Conservation (phyloP, 1,139 yeast species). For the Neolecta irregularis region DNA sequence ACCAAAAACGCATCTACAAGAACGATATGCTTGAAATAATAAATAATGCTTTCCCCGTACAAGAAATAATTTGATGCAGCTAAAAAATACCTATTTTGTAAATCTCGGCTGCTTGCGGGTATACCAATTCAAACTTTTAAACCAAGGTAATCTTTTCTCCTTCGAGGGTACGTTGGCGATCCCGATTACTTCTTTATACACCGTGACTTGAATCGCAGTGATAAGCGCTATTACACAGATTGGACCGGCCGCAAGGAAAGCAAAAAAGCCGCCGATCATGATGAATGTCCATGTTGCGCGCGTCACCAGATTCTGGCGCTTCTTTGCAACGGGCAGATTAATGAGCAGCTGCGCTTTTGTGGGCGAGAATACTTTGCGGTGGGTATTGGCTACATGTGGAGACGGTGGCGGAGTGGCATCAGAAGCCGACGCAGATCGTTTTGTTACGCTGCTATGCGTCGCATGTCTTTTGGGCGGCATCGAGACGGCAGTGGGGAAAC, state of each 20-base stretch:
- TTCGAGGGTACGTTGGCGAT: slow-evolving; percentile 71
- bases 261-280: slow-evolving; percentile 65
- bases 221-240: slow-evolving; percentile 61
- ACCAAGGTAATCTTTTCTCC: slow-evolving; percentile 68
- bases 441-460: no score
- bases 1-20: slow-evolving; percentile 29
- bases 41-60: slow-evolving; percentile 72
- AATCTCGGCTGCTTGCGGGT: not conserved
- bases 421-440: no score
- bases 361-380: no score
- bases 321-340: no score
- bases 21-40: slow-evolving; percentile 38
- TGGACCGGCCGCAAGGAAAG: slow-evolving; percentile 74
- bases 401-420: no score
- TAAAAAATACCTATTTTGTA: slow-evolving; percentile 26
- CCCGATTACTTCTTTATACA: slow-evolving; percentile 81
- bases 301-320: slow-evolving; percentile 68
- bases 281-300: slow-evolving; percentile 92
- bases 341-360: no score
- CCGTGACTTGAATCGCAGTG: slow-evolving; percentile 57
- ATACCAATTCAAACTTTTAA: slow-evolving; percentile 77
- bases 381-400: no score
- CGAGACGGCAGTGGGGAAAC: no score
- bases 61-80: slow-evolving; percentile 72
- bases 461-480: no score